Evolutionary conservation across 306 rosid species (phyloP).

Genomic region (Prunus mongolica): DNA sequence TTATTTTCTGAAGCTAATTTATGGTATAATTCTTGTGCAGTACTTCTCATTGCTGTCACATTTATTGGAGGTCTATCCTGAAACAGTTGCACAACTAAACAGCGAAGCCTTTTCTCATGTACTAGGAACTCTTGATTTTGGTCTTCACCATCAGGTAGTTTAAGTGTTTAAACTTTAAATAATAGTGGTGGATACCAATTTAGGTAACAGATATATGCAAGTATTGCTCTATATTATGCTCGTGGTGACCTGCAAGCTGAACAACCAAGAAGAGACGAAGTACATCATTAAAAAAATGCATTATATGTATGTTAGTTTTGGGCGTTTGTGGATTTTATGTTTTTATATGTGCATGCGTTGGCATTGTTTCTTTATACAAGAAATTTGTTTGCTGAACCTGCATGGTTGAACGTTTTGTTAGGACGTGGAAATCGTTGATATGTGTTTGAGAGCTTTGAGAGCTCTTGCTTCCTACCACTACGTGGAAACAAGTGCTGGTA

Average conservation of each 20-base stretch:
- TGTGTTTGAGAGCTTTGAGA: constrained; percentile 82
- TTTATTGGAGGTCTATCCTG: constrained; percentile 92
- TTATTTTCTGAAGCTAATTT: constrained; percentile 31
- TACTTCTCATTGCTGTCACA: constrained; percentile 87
- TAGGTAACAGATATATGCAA: not conserved
- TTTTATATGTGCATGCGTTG: too few relatives aligned
- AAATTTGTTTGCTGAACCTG: not conserved
- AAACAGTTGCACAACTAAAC: constrained; percentile 78
- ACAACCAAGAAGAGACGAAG: too few relatives aligned
- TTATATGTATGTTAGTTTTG: not conserved
- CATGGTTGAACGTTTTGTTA: constrained; percentile 22
- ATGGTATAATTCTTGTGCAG: constrained; percentile 43
- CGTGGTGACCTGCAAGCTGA: too few relatives aligned
- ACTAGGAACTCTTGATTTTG: constrained; percentile 86
- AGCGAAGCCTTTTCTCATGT: constrained; percentile 68
- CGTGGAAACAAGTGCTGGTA: constrained; percentile 60
- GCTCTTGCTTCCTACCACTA: constrained; percentile 89
- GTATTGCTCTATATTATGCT: too few relatives aligned
- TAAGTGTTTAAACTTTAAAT: not conserved
- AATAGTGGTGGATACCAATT: not conserved
- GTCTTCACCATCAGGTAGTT: constrained; percentile 84
- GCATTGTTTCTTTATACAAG: not conserved
- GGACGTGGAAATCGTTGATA: constrained; percentile 80
- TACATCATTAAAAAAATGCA: not conserved
- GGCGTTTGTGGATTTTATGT: not conserved